A percentile compares a stretch with the other conserved stretches of the same genome.
Conservation (phyloP, 2,329 filamentous ascomycete species). For the Rutstroemia sp. region DNA sequence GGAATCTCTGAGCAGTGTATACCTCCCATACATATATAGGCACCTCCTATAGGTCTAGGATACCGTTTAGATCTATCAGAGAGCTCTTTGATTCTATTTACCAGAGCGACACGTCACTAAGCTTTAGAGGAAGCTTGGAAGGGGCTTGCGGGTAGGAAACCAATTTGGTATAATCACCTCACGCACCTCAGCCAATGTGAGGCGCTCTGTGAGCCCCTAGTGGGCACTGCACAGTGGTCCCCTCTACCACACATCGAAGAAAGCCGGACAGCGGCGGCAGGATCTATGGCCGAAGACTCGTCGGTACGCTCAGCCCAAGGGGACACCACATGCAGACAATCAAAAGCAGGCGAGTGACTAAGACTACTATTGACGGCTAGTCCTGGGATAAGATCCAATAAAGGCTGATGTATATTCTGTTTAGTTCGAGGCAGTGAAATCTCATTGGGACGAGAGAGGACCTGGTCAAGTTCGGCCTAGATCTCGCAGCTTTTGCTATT, state of each 20-base stretch:
- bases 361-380: background rate
- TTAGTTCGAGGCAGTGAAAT: background rate
- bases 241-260: background rate
- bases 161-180: background rate
- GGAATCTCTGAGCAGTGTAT: too few species aligned
- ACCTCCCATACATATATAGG: too few species aligned
- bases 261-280: background rate
- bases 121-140: background rate
- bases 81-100: too few species aligned
- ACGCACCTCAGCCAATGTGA: background rate
- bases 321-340: background rate
- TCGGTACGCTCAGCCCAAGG: background rate
- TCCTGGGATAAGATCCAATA: background rate
- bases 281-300: background rate
- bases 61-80: too few species aligned
- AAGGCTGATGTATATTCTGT: background rate
- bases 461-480: background rate
- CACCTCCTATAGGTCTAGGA: too few species aligned
- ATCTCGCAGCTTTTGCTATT: background rate
- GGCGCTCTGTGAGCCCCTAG: background rate
- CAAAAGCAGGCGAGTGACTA: slow-evolving; percentile 1
- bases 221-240: background rate
- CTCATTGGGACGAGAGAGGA: background rate
- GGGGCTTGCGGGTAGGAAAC: background rate
- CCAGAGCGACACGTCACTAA: background rate